Conservation (phyloP, 106 monocot genomes). For the Agapanthus africanus region DNA sequence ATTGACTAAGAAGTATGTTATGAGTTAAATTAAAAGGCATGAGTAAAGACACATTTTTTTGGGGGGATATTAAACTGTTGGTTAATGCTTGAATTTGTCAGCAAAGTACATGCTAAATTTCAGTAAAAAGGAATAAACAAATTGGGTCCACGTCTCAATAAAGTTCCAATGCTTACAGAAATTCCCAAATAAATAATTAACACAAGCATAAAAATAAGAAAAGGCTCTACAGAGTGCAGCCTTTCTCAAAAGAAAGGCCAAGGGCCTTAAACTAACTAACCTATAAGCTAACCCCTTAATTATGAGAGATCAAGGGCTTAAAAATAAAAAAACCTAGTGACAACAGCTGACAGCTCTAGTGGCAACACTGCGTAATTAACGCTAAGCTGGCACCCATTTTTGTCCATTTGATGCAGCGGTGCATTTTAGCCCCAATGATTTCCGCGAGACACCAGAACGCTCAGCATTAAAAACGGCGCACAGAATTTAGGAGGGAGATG, state of each 20-base stretch:
- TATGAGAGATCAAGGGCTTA: background rate
- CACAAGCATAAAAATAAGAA: constrained; percentile 1
- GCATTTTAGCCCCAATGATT: background rate
- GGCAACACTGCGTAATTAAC: background rate
- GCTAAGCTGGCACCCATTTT: background rate
- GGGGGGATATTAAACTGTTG: too few relatives aligned
- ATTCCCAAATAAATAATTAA: background rate
- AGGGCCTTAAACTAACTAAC: background rate
- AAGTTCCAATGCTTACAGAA: background rate
- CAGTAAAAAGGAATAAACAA: background rate
- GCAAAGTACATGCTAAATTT: background rate
- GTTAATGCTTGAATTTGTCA: too few relatives aligned
- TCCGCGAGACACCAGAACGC: background rate
- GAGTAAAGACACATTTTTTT: too few relatives aligned
- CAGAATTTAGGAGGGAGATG: constrained; percentile 4
- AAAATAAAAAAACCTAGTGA: background rate
- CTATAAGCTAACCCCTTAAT: background rate
- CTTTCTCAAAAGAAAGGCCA: background rate
- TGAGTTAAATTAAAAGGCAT: background rate
- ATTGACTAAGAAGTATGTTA: background rate
- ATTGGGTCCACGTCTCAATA: background rate
- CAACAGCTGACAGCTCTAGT: background rate
- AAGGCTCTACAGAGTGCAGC: background rate
- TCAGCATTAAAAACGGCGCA: background rate
- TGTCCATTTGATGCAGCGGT: background rate